phyloP scores from a whole-genome alignment of 352 stramenopile genomes.

The Phytophthora hibernalis region DNA sequence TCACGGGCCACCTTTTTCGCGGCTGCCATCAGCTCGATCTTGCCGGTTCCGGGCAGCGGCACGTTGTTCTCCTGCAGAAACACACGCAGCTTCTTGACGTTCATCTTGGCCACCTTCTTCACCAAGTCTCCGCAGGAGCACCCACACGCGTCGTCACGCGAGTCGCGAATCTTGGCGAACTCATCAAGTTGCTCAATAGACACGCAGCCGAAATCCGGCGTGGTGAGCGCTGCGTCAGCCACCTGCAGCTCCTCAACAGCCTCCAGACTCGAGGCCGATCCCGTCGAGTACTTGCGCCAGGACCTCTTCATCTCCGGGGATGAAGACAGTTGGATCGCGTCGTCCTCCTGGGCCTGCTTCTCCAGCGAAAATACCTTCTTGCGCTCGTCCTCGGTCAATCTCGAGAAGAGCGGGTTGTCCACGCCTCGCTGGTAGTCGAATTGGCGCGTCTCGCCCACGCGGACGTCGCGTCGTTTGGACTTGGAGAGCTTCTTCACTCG shows the following conservation, averaged over 20 bases:
- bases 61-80: slow-evolving; percentile 73
- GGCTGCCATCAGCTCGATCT: slow-evolving; percentile 69
- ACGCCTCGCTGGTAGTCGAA: slow-evolving; percentile 82
- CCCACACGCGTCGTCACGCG: slow-evolving; percentile 72
- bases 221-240: slow-evolving; percentile 36
- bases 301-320: slow-evolving; percentile 31
- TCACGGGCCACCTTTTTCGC: slow-evolving; percentile 68
- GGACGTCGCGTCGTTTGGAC: slow-evolving; percentile 58
- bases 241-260: slow-evolving; percentile 23
- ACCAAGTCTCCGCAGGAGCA: slow-evolving; percentile 86
- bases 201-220: slow-evolving; percentile 78
- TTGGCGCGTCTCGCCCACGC: slow-evolving; percentile 76
- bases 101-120: slow-evolving; percentile 88
- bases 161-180: slow-evolving; percentile 84
- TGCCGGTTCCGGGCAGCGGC: slow-evolving; percentile 51
- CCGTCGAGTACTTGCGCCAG: slow-evolving; percentile 46
- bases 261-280: slow-evolving; percentile 31
- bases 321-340: slow-evolving; percentile 32
- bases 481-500: slow-evolving; percentile 72
- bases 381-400: slow-evolving; percentile 73
- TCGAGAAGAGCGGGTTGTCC: slow-evolving; percentile 81
- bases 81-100: slow-evolving; percentile 75
- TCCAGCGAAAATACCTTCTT: slow-evolving; percentile 70
- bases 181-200: slow-evolving; percentile 87
- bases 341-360: slow-evolving; percentile 31